phyloP scores from a whole-genome alignment of 2,329 filamentous ascomycete genomes.

The Gyromitra esculenta region DNA sequence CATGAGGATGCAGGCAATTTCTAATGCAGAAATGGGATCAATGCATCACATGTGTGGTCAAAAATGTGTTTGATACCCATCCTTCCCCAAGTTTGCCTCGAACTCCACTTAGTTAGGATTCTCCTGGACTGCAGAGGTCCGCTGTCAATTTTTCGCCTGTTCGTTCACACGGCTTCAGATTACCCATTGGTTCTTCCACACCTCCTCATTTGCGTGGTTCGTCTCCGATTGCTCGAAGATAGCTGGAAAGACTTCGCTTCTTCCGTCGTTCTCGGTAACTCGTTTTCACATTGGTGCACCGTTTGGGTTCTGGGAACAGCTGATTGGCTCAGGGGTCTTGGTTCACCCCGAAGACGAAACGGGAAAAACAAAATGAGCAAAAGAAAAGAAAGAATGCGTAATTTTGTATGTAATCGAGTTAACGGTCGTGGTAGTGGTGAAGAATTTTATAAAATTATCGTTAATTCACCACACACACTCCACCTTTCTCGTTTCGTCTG shows the following conservation, averaged over 20 bases:
- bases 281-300: conserved; percentile 40
- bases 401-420: conserved; percentile 45
- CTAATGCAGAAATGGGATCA: conserved; percentile 38
- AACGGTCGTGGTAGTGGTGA: conserved; percentile 36
- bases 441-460: conserved; percentile 51
- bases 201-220: conserved; percentile 35
- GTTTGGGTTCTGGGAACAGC: conserved; percentile 26
- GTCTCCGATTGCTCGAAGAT: conserved; percentile 47
- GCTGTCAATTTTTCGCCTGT: conserved; percentile 40
- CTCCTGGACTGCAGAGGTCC: conserved; percentile 42
- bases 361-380: conserved; percentile 40
- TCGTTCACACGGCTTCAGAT: conserved; percentile 7
- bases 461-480: conserved; percentile 35
- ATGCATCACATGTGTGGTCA: conserved; percentile 40
- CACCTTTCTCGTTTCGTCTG: conserved; percentile 44
- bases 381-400: conserved; percentile 18
- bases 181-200: conserved; percentile 38
- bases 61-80: conserved; percentile 28
- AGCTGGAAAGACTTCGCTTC: conserved; percentile 27
- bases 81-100: conserved; percentile 18
- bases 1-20: conserved; percentile 35
- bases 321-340: conserved; percentile 1
- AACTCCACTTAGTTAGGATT: conserved; percentile 22
- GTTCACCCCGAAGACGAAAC: conserved; percentile 19
- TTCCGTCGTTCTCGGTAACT: conserved; percentile 8